These are phyloP conservation scores for Sphagnum magellanicum DNA, from an alignment of 228 moss, liverwort and hornwort genomes.

Conservation along the genomic window DNA sequence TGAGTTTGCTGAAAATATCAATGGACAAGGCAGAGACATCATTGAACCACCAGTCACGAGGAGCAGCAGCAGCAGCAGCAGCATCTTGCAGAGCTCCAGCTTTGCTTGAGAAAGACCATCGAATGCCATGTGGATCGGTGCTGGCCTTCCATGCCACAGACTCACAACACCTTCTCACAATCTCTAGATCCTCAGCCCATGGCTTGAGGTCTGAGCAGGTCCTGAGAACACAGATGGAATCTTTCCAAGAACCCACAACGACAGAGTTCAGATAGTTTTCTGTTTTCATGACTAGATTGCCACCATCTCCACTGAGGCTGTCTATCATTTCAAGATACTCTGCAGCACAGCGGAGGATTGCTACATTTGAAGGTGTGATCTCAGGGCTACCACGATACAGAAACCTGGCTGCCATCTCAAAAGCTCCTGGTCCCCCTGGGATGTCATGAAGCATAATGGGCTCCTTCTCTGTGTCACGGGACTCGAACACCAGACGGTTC, in stretches of 20 bases:
- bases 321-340: conserved; percentile 70
- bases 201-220: conserved; percentile 49
- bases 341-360: conserved; percentile 46
- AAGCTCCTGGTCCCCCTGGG: conserved; percentile 57
- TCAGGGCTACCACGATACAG: conserved; percentile 41
- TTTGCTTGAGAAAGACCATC: conserved; percentile 44
- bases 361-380: conserved; percentile 49
- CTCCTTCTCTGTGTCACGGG: conserved; percentile 32
- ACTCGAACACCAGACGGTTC: conserved; percentile 24
- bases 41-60: conserved; percentile 66
- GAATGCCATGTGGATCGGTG: conserved; percentile 65
- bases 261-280: conserved; percentile 56
- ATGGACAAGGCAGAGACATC: conserved; percentile 48
- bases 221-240: conserved; percentile 48
- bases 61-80: conserved; percentile 6
- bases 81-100: conserved; percentile 7
- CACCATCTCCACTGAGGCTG: conserved; percentile 43
- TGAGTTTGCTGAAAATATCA: conserved; percentile 43
- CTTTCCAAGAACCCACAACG: conserved; percentile 62
- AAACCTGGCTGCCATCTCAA: conserved; percentile 51
- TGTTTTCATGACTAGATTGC: conserved; percentile 48
- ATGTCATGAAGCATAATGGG: conserved; percentile 53
- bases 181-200: conserved; percentile 55
- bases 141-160: conserved; percentile 73
- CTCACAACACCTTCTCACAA: conserved; percentile 66